phyloP scores from a whole-genome alignment of 192 early-diverging fungal species.

The Mortierella hygrophila region DNA sequence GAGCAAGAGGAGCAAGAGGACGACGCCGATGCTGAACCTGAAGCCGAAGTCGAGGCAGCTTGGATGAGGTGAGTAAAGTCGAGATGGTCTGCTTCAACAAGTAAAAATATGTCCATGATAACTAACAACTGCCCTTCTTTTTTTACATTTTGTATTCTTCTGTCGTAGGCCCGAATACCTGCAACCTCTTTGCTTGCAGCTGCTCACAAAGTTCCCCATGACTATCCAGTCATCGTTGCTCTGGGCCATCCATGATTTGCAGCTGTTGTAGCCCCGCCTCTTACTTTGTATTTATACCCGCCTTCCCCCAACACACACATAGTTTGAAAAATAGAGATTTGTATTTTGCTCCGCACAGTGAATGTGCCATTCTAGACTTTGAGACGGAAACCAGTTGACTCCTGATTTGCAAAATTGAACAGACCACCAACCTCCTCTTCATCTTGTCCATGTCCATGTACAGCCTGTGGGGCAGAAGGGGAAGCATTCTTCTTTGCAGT shows the following conservation, averaged over 20 bases:
- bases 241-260: conserved; percentile 53
- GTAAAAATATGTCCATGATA: neutral
- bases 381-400: conserved; percentile 69
- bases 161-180: conserved; percentile 42
- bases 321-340: neutral
- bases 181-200: conserved; percentile 45
- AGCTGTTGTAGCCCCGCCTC: conserved; percentile 23
- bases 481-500: conserved; percentile 46
- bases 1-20: conserved; percentile 20
- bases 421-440: conserved; percentile 61
- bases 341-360: neutral
- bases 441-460: conserved; percentile 62
- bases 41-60: conserved; percentile 34
- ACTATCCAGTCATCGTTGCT: conserved; percentile 52
- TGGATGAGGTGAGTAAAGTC: conserved; percentile 39
- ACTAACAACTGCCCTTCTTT: neutral
- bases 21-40: conserved; percentile 32
- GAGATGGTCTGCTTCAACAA: neutral
- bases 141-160: neutral
- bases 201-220: conserved; percentile 55
- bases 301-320: too few relatives aligned
- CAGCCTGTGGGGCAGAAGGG: conserved; percentile 71
- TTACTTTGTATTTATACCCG: conserved; percentile 24
- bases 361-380: conserved; percentile 44
- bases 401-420: conserved; percentile 67